A percentile compares a stretch with the other conserved stretches of the same genome.
phyloP scores from a whole-genome alignment of 352 stramenopile genomes.

The Phytophthora fragariae region DNA sequence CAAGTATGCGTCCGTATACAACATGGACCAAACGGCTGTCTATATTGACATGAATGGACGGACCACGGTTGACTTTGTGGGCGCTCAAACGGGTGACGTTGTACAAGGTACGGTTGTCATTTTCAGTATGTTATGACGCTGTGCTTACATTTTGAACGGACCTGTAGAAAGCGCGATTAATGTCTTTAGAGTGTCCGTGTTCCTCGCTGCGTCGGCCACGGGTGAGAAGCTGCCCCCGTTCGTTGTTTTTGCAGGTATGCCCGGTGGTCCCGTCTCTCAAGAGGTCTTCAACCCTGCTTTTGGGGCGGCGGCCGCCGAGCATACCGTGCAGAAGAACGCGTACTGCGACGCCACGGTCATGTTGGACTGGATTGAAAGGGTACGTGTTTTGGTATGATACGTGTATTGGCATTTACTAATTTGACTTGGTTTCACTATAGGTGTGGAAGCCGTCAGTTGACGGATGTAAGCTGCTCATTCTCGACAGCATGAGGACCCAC shows the following conservation, averaged over 20 bases:
- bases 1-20: background rate
- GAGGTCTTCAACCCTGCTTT: constrained; percentile 9
- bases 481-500: too few relatives aligned
- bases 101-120: constrained; percentile 2
- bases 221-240: background rate
- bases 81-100: background rate
- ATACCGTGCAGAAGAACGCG: background rate
- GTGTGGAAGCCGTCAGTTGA: too few relatives aligned
- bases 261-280: constrained; percentile 10
- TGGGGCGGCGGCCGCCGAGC: background rate
- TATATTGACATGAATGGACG: constrained; percentile 8
- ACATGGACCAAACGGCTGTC: constrained; percentile 11
- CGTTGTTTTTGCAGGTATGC: constrained; percentile 4
- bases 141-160: background rate
- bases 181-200: constrained; percentile 5
- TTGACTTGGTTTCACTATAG: too few relatives aligned
- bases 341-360: background rate
- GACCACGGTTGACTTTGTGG: constrained; percentile 7
- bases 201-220: constrained; percentile 4
- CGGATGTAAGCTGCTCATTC: too few relatives aligned
- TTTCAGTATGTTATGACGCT: background rate
- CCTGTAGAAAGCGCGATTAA: background rate
- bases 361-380: background rate
- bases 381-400: too few relatives aligned
- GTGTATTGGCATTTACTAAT: too few relatives aligned